phyloP scores from a whole-genome alignment of 2,329 filamentous ascomycete genomes.

The Taxawa tesnikishii region DNA sequence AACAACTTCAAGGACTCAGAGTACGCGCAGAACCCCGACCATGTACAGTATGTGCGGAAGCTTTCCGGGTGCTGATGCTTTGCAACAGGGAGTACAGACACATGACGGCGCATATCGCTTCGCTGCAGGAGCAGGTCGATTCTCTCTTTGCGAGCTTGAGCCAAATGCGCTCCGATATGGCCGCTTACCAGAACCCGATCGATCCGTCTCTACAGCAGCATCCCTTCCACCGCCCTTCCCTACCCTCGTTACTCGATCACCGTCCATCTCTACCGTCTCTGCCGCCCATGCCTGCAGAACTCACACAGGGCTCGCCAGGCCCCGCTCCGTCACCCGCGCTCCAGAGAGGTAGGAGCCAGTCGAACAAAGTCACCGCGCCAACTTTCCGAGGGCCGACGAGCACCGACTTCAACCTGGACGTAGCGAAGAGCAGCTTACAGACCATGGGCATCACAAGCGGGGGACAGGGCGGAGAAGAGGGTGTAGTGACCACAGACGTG shows the following conservation, averaged over 20 bases:
- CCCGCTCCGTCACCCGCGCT: constrained; percentile 13
- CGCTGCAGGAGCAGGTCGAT: constrained; percentile 75
- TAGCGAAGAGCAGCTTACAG: constrained; percentile 75
- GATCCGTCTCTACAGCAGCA: constrained; percentile 20
- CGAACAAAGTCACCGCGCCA: constrained; percentile 34
- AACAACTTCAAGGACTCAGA: constrained; percentile 87
- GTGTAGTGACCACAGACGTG: constrained; percentile 37
- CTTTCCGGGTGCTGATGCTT: constrained; percentile 9
- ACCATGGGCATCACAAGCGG: constrained; percentile 73
- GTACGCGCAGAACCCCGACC: too few relatives aligned
- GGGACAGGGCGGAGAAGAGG: constrained; percentile 55
- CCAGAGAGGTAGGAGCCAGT: constrained; percentile 21
- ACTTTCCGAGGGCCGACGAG: constrained; percentile 78
- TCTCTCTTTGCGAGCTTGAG: constrained; percentile 61
- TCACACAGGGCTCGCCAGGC: constrained; percentile 11
- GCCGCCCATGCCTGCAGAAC: constrained; percentile 7
- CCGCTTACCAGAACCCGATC: constrained; percentile 21
- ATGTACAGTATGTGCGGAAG: background rate
- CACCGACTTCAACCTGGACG: constrained; percentile 70
- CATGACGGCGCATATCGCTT: constrained; percentile 61
- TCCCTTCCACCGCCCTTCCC: background rate
- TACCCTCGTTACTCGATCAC: constrained; percentile 1
- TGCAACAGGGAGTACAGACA: constrained; percentile 66
- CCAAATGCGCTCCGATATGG: constrained; percentile 44
- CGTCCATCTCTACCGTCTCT: background rate